Conservation (phyloP, 306 rosid genomes). For the Vigna hirtella region DNA sequence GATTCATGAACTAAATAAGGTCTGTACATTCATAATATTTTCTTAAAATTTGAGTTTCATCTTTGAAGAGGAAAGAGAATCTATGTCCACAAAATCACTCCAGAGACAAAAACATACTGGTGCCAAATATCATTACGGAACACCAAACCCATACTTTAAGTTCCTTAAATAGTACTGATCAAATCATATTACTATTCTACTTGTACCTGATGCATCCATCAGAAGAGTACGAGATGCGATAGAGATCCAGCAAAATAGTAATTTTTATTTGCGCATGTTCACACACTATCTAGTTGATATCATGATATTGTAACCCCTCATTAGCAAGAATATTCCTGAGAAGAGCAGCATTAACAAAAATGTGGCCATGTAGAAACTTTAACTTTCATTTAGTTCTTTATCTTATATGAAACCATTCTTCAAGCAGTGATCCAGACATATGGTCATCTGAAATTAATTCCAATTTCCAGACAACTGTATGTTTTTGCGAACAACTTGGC, state of each 20-base stretch:
- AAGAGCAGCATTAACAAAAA: neutral
- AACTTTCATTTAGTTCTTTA: conserved; percentile 12
- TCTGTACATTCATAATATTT: neutral
- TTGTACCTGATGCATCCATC: conserved; percentile 16
- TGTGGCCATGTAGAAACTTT: conserved; percentile 21
- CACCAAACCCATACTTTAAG: neutral
- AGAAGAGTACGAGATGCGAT: neutral
- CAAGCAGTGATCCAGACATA: conserved; percentile 7
- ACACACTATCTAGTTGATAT: neutral
- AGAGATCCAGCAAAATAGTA: too few species aligned
- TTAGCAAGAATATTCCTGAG: conserved; percentile 27
- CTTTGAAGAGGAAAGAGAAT: conserved; percentile 7
- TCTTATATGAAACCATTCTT: conserved; percentile 24
- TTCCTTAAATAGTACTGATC: neutral
- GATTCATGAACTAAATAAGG: neutral
- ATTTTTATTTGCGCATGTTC: neutral
- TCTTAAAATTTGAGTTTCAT: conserved; percentile 11
- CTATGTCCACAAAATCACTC: conserved; percentile 13
- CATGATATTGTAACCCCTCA: conserved; percentile 8
- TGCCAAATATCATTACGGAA: conserved; percentile 9
- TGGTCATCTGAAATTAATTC: conserved; percentile 25
- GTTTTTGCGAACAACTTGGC: conserved; percentile 13
- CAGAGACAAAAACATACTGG: conserved; percentile 18
- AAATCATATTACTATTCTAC: conserved; percentile 9
- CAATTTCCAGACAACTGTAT: conserved; percentile 24